phyloP scores from a whole-genome alignment of 139 green algal genomes.

The Desmodesmus armatus region DNA sequence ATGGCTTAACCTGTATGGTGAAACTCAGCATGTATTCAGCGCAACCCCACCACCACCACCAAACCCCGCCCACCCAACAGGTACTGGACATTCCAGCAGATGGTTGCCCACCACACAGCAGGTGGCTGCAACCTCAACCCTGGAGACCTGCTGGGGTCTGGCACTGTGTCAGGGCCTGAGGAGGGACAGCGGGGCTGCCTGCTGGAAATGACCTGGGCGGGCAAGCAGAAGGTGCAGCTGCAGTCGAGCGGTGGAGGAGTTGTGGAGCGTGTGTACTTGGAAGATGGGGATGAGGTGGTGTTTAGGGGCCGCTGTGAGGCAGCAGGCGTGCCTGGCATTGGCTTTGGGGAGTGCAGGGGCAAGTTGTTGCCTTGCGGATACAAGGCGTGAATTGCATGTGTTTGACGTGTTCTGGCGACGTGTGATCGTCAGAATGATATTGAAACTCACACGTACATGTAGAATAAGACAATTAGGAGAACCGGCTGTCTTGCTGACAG shows the following conservation, averaged over 20 bases:
- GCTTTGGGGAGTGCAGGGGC: slow-evolving; percentile 86
- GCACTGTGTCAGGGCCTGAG: slow-evolving; percentile 84
- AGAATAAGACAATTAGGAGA: too few relatives aligned
- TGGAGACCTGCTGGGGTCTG: slow-evolving; percentile 86
- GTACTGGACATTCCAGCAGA: slow-evolving; percentile 93
- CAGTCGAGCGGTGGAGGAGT: neutral
- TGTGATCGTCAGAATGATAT: too few relatives aligned
- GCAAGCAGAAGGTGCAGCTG: slow-evolving; percentile 62
- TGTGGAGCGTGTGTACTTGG: slow-evolving; percentile 69
- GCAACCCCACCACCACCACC: too few relatives aligned
- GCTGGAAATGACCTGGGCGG: slow-evolving; percentile 76
- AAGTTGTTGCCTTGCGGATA: slow-evolving; percentile 56
- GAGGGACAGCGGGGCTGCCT: slow-evolving; percentile 63
- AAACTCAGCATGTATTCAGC: too few relatives aligned
- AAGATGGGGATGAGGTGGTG: slow-evolving; percentile 87
- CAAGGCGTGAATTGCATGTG: too few relatives aligned
- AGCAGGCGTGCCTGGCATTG: slow-evolving; percentile 64
- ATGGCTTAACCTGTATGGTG: neutral
- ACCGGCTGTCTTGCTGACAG: too few relatives aligned
- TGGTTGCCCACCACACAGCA: slow-evolving; percentile 94
- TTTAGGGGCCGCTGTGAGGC: slow-evolving; percentile 74
- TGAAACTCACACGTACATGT: too few relatives aligned
- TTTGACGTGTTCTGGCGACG: too few relatives aligned
- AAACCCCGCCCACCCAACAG: too few relatives aligned
- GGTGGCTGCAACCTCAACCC: slow-evolving; percentile 90